Percentiles rank a stretch among this genome's conserved stretches.
Conservation (phyloP, 305 asterid genomes). For the Solanum aculeatissimum region DNA sequence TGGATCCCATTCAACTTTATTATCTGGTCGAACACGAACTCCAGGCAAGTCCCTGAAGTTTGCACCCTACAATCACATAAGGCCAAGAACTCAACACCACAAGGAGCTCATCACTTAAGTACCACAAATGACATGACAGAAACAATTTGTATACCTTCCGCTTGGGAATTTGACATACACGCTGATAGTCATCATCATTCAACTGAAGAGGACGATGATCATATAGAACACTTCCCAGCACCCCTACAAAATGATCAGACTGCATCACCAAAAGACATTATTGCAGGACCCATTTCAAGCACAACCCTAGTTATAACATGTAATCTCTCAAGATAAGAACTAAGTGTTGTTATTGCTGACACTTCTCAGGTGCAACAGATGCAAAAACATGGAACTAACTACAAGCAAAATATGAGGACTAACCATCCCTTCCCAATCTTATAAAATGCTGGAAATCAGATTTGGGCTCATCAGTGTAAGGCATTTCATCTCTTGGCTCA, state of each 20-base stretch:
- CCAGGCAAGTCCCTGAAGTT: constrained; percentile 63
- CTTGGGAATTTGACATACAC: constrained; percentile 53
- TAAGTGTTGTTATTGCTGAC: not conserved
- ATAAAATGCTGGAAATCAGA: constrained; percentile 57
- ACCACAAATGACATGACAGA: not conserved
- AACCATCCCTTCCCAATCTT: constrained; percentile 48
- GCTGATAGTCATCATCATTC: constrained; percentile 50
- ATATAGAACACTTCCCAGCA: constrained; percentile 28
- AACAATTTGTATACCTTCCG: constrained; percentile 19
- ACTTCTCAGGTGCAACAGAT: not conserved
- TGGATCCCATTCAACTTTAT: constrained; percentile 66
- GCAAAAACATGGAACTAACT: not conserved
- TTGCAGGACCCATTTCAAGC: not conserved
- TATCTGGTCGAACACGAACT: constrained; percentile 42
- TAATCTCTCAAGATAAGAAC: not conserved
- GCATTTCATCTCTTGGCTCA: constrained; percentile 51
- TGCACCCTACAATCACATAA: constrained; percentile 31
- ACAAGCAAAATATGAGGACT: not conserved
- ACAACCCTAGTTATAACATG: not conserved
- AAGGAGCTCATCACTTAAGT: not conserved
- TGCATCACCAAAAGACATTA: not conserved
- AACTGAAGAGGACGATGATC: constrained; percentile 52
- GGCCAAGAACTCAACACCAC: not conserved
- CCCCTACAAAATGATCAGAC: constrained; percentile 21
- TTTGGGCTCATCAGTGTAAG: constrained; percentile 25